A percentile compares a stretch with the other conserved stretches of the same genome.
These are phyloP conservation scores for Bromus sterilis DNA, from an alignment of 176 grass and related monocot genomes.

Conservation along the genomic window DNA sequence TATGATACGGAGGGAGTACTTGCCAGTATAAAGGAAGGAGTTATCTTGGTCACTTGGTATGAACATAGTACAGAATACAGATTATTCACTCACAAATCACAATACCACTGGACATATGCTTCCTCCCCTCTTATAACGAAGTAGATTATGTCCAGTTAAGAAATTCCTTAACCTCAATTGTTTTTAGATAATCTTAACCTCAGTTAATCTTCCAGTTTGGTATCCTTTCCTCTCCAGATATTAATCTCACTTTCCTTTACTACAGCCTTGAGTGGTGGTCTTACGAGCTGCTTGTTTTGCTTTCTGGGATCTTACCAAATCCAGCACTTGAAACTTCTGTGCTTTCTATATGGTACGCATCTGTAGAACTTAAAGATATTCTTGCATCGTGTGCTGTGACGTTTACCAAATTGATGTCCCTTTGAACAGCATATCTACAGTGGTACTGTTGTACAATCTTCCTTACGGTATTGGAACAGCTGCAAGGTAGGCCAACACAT, in stretches of 20 bases:
- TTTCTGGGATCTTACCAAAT: slow-evolving; percentile 61
- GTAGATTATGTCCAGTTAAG: not conserved
- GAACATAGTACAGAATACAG: not conserved
- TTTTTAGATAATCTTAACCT: not conserved
- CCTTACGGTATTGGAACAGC: slow-evolving; percentile 58
- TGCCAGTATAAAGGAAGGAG: not conserved
- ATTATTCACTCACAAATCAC: not conserved
- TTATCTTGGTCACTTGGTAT: not conserved
- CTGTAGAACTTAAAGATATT: not conserved
- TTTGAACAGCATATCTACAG: slow-evolving; percentile 42
- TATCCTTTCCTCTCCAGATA: not conserved
- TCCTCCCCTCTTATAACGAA: not conserved
- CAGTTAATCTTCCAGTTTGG: not conserved
- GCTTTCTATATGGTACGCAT: slow-evolving; percentile 57
- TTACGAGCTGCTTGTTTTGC: slow-evolving; percentile 52
- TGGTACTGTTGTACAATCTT: slow-evolving; percentile 37
- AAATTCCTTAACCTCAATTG: not conserved
- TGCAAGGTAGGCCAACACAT: slow-evolving; percentile 32
- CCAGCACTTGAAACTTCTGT: slow-evolving; percentile 64
- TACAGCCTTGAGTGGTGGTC: slow-evolving; percentile 77
- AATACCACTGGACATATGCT: not conserved
- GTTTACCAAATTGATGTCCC: not conserved
- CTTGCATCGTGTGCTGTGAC: not conserved
- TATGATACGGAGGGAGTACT: not conserved
- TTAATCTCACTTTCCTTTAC: not conserved